These are phyloP conservation scores for Friedmanniomyces endolithicus DNA, from an alignment of 495 filamentous ascomycete species.

Conservation along the genomic window DNA sequence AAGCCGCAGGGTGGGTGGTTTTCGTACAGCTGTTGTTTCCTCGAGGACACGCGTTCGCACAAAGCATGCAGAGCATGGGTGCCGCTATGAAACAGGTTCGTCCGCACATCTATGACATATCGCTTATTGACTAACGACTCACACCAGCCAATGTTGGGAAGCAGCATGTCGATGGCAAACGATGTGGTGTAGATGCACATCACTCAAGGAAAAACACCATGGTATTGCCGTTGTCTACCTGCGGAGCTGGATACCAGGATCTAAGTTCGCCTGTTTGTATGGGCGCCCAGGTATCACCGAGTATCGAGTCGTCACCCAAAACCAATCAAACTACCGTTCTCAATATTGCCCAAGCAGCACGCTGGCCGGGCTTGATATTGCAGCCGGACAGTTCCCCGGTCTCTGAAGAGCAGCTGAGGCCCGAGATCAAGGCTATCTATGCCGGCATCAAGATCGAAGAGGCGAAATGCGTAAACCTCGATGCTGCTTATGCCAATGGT, in stretches of 20 bases:
- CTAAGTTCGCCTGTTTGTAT: too few species aligned
- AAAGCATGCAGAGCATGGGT: too few species aligned
- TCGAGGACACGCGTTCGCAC: too few species aligned
- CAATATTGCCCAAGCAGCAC: not conserved
- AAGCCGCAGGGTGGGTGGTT: too few species aligned
- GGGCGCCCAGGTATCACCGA: not conserved
- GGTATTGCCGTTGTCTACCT: not conserved
- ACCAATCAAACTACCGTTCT: not conserved
- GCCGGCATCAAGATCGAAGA: slow-evolving; percentile 67
- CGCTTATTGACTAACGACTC: too few species aligned
- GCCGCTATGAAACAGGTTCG: too few species aligned
- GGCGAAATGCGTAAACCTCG: slow-evolving; percentile 61
- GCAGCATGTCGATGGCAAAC: too few species aligned
- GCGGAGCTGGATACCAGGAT: not conserved
- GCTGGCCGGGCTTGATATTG: not conserved
- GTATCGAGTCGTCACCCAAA: not conserved
- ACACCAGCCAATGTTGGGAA: too few species aligned
- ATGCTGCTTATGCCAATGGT: slow-evolving; percentile 35
- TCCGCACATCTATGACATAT: too few species aligned
- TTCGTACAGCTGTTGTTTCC: too few species aligned
- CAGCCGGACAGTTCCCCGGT: slow-evolving; percentile 57
- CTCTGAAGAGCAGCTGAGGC: slow-evolving; percentile 57
- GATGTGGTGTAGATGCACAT: not conserved
- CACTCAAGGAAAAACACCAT: not conserved
- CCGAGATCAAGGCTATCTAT: slow-evolving; percentile 62